Evolutionary conservation across 306 rosid species (phyloP).

Genomic region (Alnus rubra): DNA sequence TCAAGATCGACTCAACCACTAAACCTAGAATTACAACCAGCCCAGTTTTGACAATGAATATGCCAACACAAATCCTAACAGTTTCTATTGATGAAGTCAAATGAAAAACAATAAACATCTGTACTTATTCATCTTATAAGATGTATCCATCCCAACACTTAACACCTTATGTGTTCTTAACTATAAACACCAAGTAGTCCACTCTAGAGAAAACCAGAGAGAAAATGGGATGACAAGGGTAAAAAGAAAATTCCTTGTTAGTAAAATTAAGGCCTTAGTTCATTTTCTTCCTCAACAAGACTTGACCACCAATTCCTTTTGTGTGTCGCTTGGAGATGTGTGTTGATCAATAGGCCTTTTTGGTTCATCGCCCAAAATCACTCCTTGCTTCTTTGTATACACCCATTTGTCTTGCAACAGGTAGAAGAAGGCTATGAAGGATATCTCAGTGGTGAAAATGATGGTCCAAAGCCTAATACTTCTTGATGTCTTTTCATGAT

Average conservation of each 20-base stretch:
- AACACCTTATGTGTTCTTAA: neutral
- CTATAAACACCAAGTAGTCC: neutral
- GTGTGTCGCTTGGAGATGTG: slow-evolving; percentile 35
- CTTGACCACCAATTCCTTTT: slow-evolving; percentile 38
- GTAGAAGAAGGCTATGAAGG: slow-evolving; percentile 60
- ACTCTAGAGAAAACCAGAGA: slow-evolving; percentile 11
- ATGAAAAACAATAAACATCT: neutral
- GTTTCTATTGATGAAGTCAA: neutral
- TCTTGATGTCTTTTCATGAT: slow-evolving; percentile 72
- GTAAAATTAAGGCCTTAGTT: slow-evolving; percentile 16
- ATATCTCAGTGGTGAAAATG: slow-evolving; percentile 62
- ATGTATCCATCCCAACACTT: slow-evolving; percentile 9
- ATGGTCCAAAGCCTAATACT: slow-evolving; percentile 56
- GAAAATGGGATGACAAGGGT: neutral
- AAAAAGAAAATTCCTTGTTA: slow-evolving; percentile 1
- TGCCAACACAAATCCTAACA: too few species aligned
- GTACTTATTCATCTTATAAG: neutral
- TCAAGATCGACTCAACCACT: too few species aligned
- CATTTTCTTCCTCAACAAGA: slow-evolving; percentile 47
- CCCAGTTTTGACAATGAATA: too few species aligned
- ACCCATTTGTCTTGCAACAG: slow-evolving; percentile 91
- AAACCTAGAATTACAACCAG: too few species aligned
- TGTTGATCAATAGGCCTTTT: slow-evolving; percentile 29
- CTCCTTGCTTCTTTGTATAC: slow-evolving; percentile 65
- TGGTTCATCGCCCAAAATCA: slow-evolving; percentile 44